phyloP scores from a whole-genome alignment of 176 grass and related monocot species.

The Zea luxurians region DNA sequence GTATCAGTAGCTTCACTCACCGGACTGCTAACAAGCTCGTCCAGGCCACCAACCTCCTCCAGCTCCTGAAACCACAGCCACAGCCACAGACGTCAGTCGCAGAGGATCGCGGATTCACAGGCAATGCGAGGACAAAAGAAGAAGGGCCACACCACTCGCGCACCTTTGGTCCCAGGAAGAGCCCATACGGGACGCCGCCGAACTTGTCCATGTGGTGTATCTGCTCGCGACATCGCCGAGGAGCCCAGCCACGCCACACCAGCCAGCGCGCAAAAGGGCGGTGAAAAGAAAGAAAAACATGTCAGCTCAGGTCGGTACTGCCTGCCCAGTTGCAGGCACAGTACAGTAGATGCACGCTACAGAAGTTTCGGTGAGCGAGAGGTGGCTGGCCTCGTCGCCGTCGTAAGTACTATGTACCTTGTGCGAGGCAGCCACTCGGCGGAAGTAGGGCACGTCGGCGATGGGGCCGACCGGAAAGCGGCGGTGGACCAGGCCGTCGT shows the following conservation, averaged over 20 bases:
- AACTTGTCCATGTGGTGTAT: constrained; percentile 93
- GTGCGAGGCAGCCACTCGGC: constrained; percentile 66
- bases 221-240: constrained; percentile 41
- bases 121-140: constrained; percentile 8
- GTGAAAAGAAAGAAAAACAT: not conserved
- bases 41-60: constrained; percentile 70
- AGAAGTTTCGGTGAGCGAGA: not conserved
- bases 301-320: constrained; percentile 5
- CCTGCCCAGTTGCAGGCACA: not conserved
- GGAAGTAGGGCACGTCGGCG: constrained; percentile 80
- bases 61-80: constrained; percentile 57
- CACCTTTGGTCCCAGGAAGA: constrained; percentile 90
- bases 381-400: not conserved
- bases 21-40: constrained; percentile 27
- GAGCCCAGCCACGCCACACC: constrained; percentile 29
- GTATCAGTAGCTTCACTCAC: no score
- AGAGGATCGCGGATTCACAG: not conserved
- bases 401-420: constrained; percentile 54
- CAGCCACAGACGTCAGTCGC: not conserved
- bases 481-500: constrained; percentile 80
- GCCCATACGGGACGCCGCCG: constrained; percentile 75
- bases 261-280: constrained; percentile 1
- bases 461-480: constrained; percentile 67
- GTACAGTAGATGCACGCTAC: not conserved
- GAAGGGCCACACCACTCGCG: constrained; percentile 10